Evolutionary conservation across 192 early-diverging fungal species (phyloP).

Genomic region (Entomortierella chlamydospora): DNA sequence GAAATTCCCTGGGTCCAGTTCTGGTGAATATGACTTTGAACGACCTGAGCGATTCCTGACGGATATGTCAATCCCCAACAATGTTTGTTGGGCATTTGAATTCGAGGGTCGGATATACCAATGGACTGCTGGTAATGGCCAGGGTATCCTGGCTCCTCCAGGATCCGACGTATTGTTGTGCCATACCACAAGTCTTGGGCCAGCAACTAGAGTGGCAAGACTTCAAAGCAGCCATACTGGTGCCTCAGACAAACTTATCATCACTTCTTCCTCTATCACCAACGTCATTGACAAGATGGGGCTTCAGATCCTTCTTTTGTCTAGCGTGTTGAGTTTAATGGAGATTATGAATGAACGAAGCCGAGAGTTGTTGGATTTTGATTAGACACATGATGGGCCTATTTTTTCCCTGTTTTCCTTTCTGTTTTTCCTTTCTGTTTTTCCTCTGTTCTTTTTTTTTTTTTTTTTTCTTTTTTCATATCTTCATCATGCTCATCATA

Average conservation of each 20-base stretch:
- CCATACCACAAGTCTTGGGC: conserved; percentile 38
- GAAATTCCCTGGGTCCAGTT: conserved; percentile 6
- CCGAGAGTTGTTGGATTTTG: conserved; percentile 46
- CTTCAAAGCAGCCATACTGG: conserved; percentile 48
- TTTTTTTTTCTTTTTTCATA: background rate
- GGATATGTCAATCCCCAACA: background rate
- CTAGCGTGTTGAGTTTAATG: conserved; percentile 41
- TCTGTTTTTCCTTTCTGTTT: background rate
- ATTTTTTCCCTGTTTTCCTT: background rate
- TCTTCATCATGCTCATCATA: no score
- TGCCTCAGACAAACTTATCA: conserved; percentile 34
- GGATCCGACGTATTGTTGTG: conserved; percentile 44
- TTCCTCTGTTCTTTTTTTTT: conserved; percentile 1
- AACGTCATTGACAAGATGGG: conserved; percentile 44
- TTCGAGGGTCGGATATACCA: conserved; percentile 51
- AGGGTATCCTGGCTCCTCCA: conserved; percentile 39
- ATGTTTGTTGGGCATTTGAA: conserved; percentile 46
- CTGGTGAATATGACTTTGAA: conserved; percentile 22
- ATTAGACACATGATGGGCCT: background rate
- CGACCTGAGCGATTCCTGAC: conserved; percentile 3
- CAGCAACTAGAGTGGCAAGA: conserved; percentile 37
- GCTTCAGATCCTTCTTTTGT: conserved; percentile 34
- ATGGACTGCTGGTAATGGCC: conserved; percentile 39
- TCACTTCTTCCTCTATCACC: conserved; percentile 16
- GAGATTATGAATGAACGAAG: conserved; percentile 51